Base-by-base conservation (phyloP, 371 early-diverging fungal genomes). In the Umbelopsis sp. region DNA sequence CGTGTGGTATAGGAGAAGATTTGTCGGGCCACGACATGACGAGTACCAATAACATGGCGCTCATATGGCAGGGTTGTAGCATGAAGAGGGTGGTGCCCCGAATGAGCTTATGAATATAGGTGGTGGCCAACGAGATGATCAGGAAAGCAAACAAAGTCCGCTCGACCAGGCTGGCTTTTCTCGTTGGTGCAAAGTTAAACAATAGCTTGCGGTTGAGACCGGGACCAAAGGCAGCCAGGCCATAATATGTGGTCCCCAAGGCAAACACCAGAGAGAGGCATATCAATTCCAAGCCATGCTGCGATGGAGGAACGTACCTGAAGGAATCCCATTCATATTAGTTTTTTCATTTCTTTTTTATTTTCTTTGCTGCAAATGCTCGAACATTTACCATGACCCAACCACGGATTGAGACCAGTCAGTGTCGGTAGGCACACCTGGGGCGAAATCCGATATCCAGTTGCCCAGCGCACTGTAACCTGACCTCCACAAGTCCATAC, bases 61-160 rank as follows among this genome's bases (percentile, higher is more conserved):
- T 84, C 82, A 89, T 81, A 69, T 89, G 89, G 72, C 89, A 89
- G 7, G 89, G 89, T 65, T 89, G 89, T 12, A 88, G 74, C 80
- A 89, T 77, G 65, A 81, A 88, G 16, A 87, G 38, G 44, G 79
- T 63, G 53, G 80, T 84, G 35, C 77, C 81, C 5, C 86, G 77
- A 22, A 77, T 65, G 63, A 77, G 72, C 69, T 88, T 88, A 51
- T 88, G 89, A 14, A 62, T 53, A 9, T 80, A 62, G 0, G 87
- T 86, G 32, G 83, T 53, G 38, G 78, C 37, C 20, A 88, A 69
- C 4, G 86, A 84, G 1, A 74, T 72, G 0, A 78, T 41, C 50
- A 87, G 63, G 2, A 79, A 73, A 0, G 70, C 73, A 44, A 83
- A 64, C 35, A 89, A 65, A 0, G 75, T 16, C 16, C 78, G 74